These are phyloP conservation scores for Colletotrichum viniferum DNA, from an alignment of 2,329 filamentous ascomycete species.

Conservation along the genomic window DNA sequence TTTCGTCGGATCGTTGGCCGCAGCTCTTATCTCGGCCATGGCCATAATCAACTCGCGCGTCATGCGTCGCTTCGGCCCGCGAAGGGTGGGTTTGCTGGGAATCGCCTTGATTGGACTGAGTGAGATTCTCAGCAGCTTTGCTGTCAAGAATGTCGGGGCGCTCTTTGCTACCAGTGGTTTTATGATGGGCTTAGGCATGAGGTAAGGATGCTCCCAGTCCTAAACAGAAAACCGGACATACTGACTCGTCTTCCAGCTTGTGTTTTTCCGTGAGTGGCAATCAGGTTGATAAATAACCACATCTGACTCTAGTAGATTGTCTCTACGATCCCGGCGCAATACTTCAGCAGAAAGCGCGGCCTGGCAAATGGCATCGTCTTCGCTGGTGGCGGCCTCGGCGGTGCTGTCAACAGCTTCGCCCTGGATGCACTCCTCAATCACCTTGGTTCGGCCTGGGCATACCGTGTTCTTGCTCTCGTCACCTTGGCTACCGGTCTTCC, in stretches of 20 bases:
- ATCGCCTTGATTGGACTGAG: slow-evolving; percentile 54
- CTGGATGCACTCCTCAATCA: slow-evolving; percentile 51
- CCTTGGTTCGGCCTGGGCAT: slow-evolving; percentile 55
- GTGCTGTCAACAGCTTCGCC: slow-evolving; percentile 54
- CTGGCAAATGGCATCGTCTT: slow-evolving; percentile 61
- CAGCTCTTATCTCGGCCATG: slow-evolving; percentile 54
- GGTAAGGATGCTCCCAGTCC: background rate
- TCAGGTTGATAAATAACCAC: too few species aligned
- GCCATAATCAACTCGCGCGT: slow-evolving; percentile 58
- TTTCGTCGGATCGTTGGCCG: slow-evolving; percentile 61
- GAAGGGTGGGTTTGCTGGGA: slow-evolving; percentile 50
- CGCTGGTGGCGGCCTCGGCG: slow-evolving; percentile 60
- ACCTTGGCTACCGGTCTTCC: slow-evolving; percentile 59
- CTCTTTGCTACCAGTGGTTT: slow-evolving; percentile 38
- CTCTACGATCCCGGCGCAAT: slow-evolving; percentile 56
- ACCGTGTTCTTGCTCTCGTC: slow-evolving; percentile 55
- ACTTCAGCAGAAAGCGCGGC: slow-evolving; percentile 57
- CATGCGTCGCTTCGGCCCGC: slow-evolving; percentile 53
- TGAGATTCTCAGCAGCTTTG: slow-evolving; percentile 47
- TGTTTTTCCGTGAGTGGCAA: background rate
- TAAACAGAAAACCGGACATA: accelerated
- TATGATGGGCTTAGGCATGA: slow-evolving; percentile 35
- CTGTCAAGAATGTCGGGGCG: slow-evolving; percentile 35
- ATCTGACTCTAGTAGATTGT: slow-evolving; percentile 35
- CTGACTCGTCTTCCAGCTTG: background rate